Evolutionary conservation across 75 land plant genomes (phyloP).

Genomic region (Picea glauca): DNA sequence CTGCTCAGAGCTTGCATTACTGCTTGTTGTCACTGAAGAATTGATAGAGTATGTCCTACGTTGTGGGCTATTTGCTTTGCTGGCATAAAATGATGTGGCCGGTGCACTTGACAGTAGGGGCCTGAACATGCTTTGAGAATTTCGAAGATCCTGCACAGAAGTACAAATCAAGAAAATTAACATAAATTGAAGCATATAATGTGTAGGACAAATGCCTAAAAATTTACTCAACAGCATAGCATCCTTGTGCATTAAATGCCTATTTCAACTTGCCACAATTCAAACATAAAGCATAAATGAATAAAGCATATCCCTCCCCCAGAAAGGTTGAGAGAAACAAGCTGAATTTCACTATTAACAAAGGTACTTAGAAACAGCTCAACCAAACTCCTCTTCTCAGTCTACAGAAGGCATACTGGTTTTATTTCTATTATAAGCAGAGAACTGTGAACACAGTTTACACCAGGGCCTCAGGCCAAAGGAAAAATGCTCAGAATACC

Average conservation of each 20-base stretch:
- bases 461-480: neutral
- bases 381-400: neutral
- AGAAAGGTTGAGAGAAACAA: too few species aligned
- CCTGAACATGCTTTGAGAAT: constrained; percentile 75
- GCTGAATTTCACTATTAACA: neutral
- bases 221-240: neutral
- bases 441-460: neutral
- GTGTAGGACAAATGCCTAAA: too few species aligned
- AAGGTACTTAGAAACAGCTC: neutral
- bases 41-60: constrained; percentile 48
- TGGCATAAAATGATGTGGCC: constrained; percentile 51
- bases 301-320: neutral
- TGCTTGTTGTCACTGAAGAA: constrained; percentile 80
- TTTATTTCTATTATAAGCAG: neutral
- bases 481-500: neutral
- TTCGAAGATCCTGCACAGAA: constrained; percentile 52
- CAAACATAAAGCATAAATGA: neutral
- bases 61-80: constrained; percentile 36
- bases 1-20: constrained; percentile 82
- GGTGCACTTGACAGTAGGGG: constrained; percentile 90
- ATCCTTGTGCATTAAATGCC: neutral
- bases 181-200: too few species aligned
- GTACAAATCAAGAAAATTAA: too few species aligned
- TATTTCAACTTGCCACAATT: neutral
- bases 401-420: neutral